phyloP scores from a whole-genome alignment of 129 eudicot genomes.

The Flaveria linearis region DNA sequence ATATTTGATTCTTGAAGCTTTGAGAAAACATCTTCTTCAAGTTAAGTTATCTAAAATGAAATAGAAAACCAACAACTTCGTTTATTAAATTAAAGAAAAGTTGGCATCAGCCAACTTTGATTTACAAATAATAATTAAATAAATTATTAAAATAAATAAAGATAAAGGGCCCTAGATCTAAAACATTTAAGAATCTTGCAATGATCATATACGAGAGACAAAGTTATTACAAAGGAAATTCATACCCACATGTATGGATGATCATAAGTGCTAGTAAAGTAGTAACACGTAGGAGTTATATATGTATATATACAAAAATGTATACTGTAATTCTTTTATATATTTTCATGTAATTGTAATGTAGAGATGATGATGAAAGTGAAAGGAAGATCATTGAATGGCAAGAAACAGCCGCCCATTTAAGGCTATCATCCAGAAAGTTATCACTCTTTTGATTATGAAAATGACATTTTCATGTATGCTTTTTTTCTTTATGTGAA shows the following conservation, averaged over 20 bases:
- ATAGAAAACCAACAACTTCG: conserved; percentile 22
- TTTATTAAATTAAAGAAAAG: conserved; percentile 44
- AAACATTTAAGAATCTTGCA: conserved; percentile 51
- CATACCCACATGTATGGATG: conserved; percentile 47
- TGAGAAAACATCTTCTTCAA: conserved; percentile 36
- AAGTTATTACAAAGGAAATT: conserved; percentile 41
- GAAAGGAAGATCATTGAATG: conserved; percentile 49
- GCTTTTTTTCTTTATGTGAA: conserved; percentile 15
- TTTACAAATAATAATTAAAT: neutral
- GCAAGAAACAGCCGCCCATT: conserved; percentile 51
- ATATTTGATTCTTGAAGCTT: conserved; percentile 34
- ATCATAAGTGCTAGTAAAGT: conserved; percentile 24
- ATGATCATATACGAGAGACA: conserved; percentile 57
- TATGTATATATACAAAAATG: conserved; percentile 8
- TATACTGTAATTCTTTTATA: conserved; percentile 16
- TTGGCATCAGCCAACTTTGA: conserved; percentile 48
- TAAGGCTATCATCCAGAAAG: conserved; percentile 38
- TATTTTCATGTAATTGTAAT: conserved; percentile 23
- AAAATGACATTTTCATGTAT: conserved; percentile 42
- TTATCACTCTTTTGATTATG: conserved; percentile 30
- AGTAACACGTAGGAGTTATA: neutral
- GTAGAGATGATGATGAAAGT: conserved; percentile 42
- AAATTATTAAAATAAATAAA: conserved; percentile 30
- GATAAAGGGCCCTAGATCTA: conserved; percentile 30
- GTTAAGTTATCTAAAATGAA: conserved; percentile 28